Conservation (phyloP, 2,329 filamentous ascomycete genomes). For the Hymenoscyphus salicellus region DNA sequence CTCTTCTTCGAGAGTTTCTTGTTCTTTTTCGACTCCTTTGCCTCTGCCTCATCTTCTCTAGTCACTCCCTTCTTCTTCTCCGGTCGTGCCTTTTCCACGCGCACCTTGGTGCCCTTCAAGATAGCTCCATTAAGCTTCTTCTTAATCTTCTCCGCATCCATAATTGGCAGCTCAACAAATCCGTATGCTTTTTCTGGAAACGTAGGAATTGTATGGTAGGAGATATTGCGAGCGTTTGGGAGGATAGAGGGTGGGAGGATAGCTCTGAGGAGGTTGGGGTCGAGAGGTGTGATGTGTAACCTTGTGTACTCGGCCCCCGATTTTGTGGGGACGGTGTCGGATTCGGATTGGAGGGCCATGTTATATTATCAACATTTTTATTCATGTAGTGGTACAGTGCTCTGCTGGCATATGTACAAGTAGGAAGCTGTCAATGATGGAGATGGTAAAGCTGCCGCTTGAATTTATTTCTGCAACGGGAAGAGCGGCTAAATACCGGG, state of each 20-base stretch:
- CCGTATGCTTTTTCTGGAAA: conserved; percentile 91
- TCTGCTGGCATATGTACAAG: background rate
- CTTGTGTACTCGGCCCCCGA: conserved; percentile 44
- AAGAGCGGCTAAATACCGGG: background rate
- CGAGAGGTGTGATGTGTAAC: conserved; percentile 87
- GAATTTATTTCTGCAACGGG: background rate
- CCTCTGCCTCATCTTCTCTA: conserved; percentile 31
- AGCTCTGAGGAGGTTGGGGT: conserved; percentile 66
- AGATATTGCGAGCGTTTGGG: conserved; percentile 70
- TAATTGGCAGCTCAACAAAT: conserved; percentile 76
- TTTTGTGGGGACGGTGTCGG: background rate
- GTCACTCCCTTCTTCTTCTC: conserved; percentile 43
- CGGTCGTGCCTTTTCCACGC: conserved; percentile 75
- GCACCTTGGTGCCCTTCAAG: conserved; percentile 80
- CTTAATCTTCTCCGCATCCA: conserved; percentile 85
- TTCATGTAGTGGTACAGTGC: background rate
- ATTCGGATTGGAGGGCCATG: conserved; percentile 3
- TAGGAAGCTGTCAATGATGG: background rate
- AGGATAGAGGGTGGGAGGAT: conserved; percentile 68
- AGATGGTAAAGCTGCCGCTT: background rate
- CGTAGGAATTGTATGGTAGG: conserved; percentile 81
- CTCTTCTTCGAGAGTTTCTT: conserved; percentile 50
- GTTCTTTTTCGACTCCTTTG: conserved; percentile 39
- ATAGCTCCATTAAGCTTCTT: conserved; percentile 87
- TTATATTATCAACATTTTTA: background rate